Evolutionary conservation across 352 stramenopile genomes (phyloP).

Genomic region (Globisporangium irregulare): DNA sequence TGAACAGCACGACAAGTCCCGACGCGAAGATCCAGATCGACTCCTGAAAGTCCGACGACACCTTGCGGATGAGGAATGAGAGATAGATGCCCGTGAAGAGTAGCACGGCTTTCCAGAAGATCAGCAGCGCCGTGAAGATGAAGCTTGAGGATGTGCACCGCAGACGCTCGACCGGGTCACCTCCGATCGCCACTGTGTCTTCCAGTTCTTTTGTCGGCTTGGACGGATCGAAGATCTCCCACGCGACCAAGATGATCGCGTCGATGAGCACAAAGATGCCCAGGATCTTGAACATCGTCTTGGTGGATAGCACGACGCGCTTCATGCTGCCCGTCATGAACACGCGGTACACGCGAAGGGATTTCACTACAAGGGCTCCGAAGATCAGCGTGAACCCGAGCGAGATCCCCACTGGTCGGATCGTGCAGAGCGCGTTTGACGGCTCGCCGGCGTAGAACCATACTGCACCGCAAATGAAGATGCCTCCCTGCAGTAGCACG

Average conservation of each 20-base stretch:
- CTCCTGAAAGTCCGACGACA: conserved; percentile 27
- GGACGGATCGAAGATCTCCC: conserved; percentile 7
- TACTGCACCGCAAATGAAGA: conserved; percentile 39
- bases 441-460: conserved; percentile 45
- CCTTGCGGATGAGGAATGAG: conserved; percentile 57
- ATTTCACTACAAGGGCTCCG: conserved; percentile 47
- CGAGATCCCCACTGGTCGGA: too few species aligned
- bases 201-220: too few species aligned
- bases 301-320: conserved; percentile 36
- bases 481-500: conserved; percentile 44
- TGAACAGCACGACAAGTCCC: too few species aligned
- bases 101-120: conserved; percentile 60
- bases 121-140: conserved; percentile 47
- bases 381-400: conserved; percentile 46
- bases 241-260: conserved; percentile 25
- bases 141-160: not conserved
- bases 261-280: conserved; percentile 33
- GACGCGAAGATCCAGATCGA: too few species aligned
- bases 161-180: not conserved
- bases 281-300: conserved; percentile 44
- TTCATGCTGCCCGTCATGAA: conserved; percentile 44
- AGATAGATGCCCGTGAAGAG: conserved; percentile 42
- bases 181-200: too few species aligned
- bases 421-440: conserved; percentile 27
- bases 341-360: conserved; percentile 50